Percentiles rank a stretch among this genome's conserved stretches.
These are phyloP conservation scores for Sporothrix dimorphospora DNA, from an alignment of 2,329 filamentous ascomycete species.

Conservation along the genomic window DNA sequence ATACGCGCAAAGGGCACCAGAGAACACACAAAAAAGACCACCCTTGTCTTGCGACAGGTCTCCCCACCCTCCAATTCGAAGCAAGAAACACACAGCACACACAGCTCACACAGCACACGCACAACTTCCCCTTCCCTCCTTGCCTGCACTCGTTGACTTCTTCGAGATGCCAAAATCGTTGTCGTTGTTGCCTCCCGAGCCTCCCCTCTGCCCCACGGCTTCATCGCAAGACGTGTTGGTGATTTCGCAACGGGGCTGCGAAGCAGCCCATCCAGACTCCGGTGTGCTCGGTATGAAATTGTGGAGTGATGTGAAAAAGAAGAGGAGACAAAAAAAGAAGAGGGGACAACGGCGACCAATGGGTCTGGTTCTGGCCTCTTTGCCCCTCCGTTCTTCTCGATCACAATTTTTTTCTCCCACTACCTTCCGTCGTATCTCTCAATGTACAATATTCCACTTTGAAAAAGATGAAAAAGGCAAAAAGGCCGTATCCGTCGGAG, in stretches of 20 bases:
- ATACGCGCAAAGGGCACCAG: constrained; percentile 23
- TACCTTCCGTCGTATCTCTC: neutral
- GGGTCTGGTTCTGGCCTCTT: neutral
- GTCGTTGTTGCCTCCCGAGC: neutral
- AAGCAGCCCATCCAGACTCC: neutral
- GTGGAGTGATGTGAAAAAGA: too few relatives aligned
- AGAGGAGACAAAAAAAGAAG: too few relatives aligned
- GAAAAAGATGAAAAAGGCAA: neutral
- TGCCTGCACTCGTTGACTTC: neutral
- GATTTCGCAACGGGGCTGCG: neutral
- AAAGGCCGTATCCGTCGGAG: neutral
- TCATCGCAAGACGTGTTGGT: neutral
- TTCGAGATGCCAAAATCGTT: neutral
- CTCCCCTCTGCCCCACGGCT: neutral
- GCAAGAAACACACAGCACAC: neutral
- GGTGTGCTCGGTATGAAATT: too few relatives aligned
- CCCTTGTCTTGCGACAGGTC: neutral
- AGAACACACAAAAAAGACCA: neutral
- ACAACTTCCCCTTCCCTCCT: neutral
- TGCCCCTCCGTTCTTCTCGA: neutral
- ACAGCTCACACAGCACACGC: neutral
- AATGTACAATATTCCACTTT: neutral
- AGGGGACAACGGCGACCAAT: too few relatives aligned
- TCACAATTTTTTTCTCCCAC: neutral
- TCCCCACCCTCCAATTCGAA: neutral